These are phyloP conservation scores for Colletotrichum sp. DNA, from an alignment of 2,329 filamentous ascomycete genomes.

Conservation along the genomic window DNA sequence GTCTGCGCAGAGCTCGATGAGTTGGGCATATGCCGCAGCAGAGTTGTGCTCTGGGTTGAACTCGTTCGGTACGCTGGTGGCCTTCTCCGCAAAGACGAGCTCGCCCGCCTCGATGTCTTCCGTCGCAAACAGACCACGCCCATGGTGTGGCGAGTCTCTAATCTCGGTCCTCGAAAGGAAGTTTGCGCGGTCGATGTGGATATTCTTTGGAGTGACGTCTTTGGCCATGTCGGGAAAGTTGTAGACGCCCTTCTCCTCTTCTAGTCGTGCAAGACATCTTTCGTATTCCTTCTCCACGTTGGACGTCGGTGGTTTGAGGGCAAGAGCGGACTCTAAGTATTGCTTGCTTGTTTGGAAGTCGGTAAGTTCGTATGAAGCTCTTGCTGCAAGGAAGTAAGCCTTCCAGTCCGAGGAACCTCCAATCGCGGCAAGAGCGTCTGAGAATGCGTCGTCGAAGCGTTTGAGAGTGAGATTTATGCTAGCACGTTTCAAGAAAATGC, in stretches of 20 bases:
- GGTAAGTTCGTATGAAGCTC: conserved; percentile 38
- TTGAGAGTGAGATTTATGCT: conserved; percentile 36
- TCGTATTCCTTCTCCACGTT: conserved; percentile 25
- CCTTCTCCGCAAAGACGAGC: conserved; percentile 48
- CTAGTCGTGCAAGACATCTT: conserved; percentile 16
- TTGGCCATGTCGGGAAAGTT: conserved; percentile 19
- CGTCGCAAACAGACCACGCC: conserved; percentile 47
- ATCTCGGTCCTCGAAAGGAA: conserved; percentile 38
- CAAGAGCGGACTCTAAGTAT: conserved; percentile 29
- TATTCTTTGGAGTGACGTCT: conserved; percentile 18
- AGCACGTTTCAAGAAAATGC: conserved; percentile 34
- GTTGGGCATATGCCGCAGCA: conserved; percentile 46
- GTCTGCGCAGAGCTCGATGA: conserved; percentile 42
- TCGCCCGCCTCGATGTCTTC: conserved; percentile 41
- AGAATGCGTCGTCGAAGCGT: conserved; percentile 35
- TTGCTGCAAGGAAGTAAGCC: conserved; percentile 36
- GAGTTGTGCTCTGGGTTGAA: conserved; percentile 44
- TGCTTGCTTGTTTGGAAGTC: conserved; percentile 28
- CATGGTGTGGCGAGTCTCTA: conserved; percentile 35
- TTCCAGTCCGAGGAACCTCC: conserved; percentile 33
- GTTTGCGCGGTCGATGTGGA: conserved; percentile 29
- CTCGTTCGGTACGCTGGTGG: conserved; percentile 43
- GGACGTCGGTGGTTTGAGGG: conserved; percentile 21
- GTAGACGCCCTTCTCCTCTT: conserved; percentile 18
- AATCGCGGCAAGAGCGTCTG: conserved; percentile 34